Evolutionary conservation across 2,329 filamentous ascomycete species (phyloP).

Genomic region (Arachnomyces sp.): DNA sequence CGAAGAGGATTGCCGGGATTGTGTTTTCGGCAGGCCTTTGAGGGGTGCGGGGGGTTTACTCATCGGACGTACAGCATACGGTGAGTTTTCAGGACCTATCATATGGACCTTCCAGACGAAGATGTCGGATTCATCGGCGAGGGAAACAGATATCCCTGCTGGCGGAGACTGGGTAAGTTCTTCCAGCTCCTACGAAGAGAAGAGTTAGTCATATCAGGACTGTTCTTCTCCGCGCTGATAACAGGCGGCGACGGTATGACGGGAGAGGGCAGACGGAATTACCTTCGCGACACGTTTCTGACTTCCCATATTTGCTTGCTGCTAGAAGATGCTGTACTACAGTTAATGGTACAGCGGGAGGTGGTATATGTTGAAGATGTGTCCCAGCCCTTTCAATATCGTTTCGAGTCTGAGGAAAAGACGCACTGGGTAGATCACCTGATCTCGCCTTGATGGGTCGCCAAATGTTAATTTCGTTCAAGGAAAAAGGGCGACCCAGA

Average conservation of each 20-base stretch:
- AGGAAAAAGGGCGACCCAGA: no score
- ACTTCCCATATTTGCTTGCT: constrained; percentile 28
- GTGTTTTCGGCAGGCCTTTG: neutral
- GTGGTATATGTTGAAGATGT: no score
- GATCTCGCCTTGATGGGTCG: no score
- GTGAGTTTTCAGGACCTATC: constrained; percentile 57
- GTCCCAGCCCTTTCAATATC: no score
- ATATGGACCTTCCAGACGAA: constrained; percentile 62
- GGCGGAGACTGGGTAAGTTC: constrained; percentile 52
- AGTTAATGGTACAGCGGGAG: no score
- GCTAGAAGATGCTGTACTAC: no score
- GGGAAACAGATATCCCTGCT: constrained; percentile 48
- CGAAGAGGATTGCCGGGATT: neutral
- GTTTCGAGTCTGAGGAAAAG: no score
- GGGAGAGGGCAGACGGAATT: constrained; percentile 6
- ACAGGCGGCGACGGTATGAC: neutral
- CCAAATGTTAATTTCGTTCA: no score
- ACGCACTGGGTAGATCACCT: no score
- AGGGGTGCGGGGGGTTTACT: neutral
- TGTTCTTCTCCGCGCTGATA: constrained; percentile 1
- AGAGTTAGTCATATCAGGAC: constrained; percentile 1
- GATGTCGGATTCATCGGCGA: constrained; percentile 57
- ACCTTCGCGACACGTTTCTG: constrained; percentile 44
- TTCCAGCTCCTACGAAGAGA: constrained; percentile 48
- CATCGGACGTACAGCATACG: constrained; percentile 58